A percentile compares a stretch with the other conserved stretches of the same genome.
Conservation (phyloP, 495 filamentous ascomycete species). For the Clohesyomyces aquaticus region DNA sequence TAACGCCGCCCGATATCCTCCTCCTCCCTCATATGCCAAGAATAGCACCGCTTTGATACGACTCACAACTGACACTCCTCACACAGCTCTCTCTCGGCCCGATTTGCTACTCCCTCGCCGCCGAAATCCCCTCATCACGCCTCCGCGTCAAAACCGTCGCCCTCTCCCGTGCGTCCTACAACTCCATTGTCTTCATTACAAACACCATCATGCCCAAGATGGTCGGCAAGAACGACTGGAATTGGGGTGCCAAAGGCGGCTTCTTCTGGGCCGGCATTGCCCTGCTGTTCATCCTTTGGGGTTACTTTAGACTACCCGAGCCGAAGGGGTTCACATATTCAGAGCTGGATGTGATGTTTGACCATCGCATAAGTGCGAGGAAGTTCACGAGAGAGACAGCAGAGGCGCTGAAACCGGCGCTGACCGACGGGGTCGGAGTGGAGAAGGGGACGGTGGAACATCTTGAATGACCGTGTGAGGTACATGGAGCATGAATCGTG, state of each 20-base stretch:
- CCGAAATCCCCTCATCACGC: slow-evolving; percentile 70
- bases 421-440: too few species aligned
- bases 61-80: too few species aligned
- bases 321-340: slow-evolving; percentile 69
- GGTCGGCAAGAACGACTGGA: slow-evolving; percentile 72
- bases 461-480: too few species aligned
- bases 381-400: slow-evolving; percentile 64
- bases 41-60: too few species aligned
- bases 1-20: too few species aligned
- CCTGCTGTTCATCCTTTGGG: slow-evolving; percentile 71
- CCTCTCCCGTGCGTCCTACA: slow-evolving; percentile 65
- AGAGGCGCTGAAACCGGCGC: too few species aligned
- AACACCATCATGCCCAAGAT: slow-evolving; percentile 59
- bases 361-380: slow-evolving; percentile 54
- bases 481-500: too few species aligned
- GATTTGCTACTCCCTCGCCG: slow-evolving; percentile 74
- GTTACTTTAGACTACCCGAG: slow-evolving; percentile 75
- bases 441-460: too few species aligned
- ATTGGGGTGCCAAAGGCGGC: slow-evolving; percentile 72
- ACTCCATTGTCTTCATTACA: slow-evolving; percentile 67
- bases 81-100: slow-evolving; percentile 79
- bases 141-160: slow-evolving; percentile 75
- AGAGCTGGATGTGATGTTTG: slow-evolving; percentile 72
- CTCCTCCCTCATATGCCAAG: too few species aligned
- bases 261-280: slow-evolving; percentile 80